phyloP scores from a whole-genome alignment of 352 stramenopile species.

The Globisporangium nodosum region DNA sequence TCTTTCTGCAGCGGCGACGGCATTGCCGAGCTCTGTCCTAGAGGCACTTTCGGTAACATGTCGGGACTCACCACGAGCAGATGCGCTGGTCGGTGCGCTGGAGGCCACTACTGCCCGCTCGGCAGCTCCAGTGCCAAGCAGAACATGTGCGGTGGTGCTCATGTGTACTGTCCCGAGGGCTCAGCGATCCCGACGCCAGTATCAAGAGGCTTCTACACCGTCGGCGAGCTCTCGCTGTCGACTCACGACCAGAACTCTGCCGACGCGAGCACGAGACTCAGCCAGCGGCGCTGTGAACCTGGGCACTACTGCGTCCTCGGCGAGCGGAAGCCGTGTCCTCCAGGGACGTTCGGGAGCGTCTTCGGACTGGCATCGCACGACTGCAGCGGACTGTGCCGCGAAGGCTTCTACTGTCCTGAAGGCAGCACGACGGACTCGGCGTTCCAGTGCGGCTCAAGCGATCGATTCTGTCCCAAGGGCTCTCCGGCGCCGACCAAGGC shows the following conservation, averaged over 20 bases:
- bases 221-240: conserved; percentile 14
- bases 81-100: conserved; percentile 45
- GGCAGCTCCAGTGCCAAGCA: conserved; percentile 39
- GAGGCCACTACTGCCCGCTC: conserved; percentile 53
- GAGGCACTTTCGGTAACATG: conserved; percentile 56
- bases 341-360: conserved; percentile 47
- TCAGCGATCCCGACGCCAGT: conserved; percentile 39
- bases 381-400: conserved; percentile 35
- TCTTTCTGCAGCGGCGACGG: conserved; percentile 47
- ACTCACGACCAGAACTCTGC: conserved; percentile 16
- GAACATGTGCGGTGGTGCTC: conserved; percentile 38
- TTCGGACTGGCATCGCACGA: conserved; percentile 17
- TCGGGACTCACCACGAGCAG: conserved; percentile 25
- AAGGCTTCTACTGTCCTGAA: conserved; percentile 37
- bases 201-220: conserved; percentile 41
- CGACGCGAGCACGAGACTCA: conserved; percentile 39
- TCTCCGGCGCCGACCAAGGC: conserved; percentile 10
- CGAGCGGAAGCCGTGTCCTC: conserved; percentile 55
- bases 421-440: conserved; percentile 15
- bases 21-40: conserved; percentile 33
- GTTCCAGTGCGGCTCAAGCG: conserved; percentile 19
- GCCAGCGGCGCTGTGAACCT: conserved; percentile 37
- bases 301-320: conserved; percentile 70
- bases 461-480: conserved; percentile 29
- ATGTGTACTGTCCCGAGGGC: conserved; percentile 53